phyloP scores from a whole-genome alignment of 345 rosid species.

The Rhizophora mangle region DNA sequence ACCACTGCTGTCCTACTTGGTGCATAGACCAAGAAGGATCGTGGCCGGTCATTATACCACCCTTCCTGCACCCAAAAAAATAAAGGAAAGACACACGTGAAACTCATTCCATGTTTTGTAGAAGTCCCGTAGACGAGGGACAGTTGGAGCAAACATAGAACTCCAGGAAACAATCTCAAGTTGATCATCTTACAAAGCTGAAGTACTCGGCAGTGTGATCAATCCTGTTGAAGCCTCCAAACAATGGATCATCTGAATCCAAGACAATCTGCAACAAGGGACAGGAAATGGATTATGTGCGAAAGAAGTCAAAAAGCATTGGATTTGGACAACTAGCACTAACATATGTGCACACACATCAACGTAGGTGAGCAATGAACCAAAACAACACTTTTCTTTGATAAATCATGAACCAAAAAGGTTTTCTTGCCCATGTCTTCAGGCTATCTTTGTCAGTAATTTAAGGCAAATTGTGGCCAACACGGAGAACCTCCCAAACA shows the following conservation, averaged over 20 bases:
- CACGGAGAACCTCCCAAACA: no score
- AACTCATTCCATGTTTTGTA: not conserved
- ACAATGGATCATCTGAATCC: slow-evolving; percentile 71
- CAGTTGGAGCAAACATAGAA: not conserved
- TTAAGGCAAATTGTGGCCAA: no score
- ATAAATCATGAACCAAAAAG: no score
- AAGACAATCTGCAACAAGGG: slow-evolving; percentile 51
- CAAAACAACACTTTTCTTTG: no score
- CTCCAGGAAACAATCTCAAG: not conserved
- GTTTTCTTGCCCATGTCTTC: no score
- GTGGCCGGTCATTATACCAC: slow-evolving; percentile 59
- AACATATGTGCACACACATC: no score
- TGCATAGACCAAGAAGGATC: slow-evolving; percentile 73
- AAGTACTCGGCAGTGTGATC: slow-evolving; percentile 62
- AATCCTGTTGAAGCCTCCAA: slow-evolving; percentile 76
- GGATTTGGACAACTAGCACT: no score
- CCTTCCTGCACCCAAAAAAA: slow-evolving; percentile 55
- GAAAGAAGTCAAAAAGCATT: no score
- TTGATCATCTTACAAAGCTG: slow-evolving; percentile 52
- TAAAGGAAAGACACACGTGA: not conserved
- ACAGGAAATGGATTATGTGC: not conserved
- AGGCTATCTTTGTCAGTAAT: no score
- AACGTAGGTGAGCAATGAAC: no score
- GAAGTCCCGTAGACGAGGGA: not conserved
- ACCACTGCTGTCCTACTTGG: slow-evolving; percentile 87